Evolutionary conservation across 192 early-diverging fungal species (phyloP).

Genomic region (Entophlyctis luteolus): DNA sequence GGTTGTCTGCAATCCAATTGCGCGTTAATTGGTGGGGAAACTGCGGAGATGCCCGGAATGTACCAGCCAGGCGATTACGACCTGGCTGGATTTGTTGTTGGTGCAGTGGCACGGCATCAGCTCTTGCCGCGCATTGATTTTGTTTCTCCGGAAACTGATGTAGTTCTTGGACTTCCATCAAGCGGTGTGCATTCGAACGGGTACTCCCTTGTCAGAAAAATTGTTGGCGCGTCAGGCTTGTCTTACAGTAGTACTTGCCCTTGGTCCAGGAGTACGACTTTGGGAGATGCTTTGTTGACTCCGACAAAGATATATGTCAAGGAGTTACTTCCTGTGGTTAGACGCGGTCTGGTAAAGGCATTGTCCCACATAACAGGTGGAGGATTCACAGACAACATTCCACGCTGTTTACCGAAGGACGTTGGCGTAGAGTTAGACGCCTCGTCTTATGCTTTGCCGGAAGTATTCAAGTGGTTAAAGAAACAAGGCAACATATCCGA

Average conservation of each 20-base stretch:
- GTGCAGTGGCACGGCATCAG: constrained; percentile 85
- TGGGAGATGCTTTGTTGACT: constrained; percentile 83
- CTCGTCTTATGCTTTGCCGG: constrained; percentile 70
- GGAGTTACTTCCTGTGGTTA: constrained; percentile 79
- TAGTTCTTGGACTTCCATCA: constrained; percentile 87
- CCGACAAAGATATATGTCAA: constrained; percentile 97
- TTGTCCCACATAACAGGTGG: constrained; percentile 99
- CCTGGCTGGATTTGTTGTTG: constrained; percentile 94
- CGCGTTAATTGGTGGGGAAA: constrained; percentile 97
- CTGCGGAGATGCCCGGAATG: constrained; percentile 98
- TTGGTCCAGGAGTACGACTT: constrained; percentile 54
- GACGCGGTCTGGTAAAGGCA: constrained; percentile 75
- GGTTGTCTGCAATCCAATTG: constrained; percentile 87
- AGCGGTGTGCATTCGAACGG: constrained; percentile 98
- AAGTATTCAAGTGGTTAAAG: constrained; percentile 96
- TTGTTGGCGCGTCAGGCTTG: constrained; percentile 67
- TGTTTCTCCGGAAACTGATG: constrained; percentile 70
- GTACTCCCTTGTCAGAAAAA: constrained; percentile 93
- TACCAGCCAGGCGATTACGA: constrained; percentile 79
- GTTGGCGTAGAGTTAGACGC: constrained; percentile 81
- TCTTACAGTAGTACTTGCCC: constrained; percentile 77
- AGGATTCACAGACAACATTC: constrained; percentile 97
- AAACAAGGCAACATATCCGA: constrained; percentile 71
- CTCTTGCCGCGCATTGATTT: constrained; percentile 79
- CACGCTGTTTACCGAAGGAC: constrained; percentile 82